These are phyloP conservation scores for Globisporangium rhizosaccharum DNA, from an alignment of 352 stramenopile genomes.

Conservation along the genomic window DNA sequence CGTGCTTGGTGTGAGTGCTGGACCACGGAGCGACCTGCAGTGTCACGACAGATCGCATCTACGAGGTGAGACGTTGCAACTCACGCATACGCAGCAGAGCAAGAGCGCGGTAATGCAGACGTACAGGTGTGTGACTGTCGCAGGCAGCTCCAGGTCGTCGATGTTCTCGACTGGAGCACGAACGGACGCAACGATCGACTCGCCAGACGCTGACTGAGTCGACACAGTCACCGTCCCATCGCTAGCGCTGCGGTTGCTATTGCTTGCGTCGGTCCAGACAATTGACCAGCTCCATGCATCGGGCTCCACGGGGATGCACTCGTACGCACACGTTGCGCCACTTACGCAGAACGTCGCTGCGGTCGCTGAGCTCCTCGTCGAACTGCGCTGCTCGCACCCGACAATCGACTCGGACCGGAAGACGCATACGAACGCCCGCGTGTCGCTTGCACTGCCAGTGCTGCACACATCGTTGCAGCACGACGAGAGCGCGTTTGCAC, in stretches of 20 bases:
- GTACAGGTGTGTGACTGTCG: slow-evolving; percentile 5
- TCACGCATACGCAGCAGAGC: not conserved
- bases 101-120: not conserved
- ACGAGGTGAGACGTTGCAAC: no score
- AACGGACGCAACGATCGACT: not conserved
- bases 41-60: not conserved
- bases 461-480: slow-evolving; percentile 5
- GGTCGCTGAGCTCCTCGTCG: not conserved
- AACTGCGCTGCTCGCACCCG: not conserved
- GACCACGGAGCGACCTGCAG: slow-evolving; percentile 5
- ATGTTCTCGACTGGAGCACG: slow-evolving; percentile 6
- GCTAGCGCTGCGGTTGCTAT: not conserved
- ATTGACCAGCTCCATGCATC: slow-evolving; percentile 3
- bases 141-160: slow-evolving; percentile 6
- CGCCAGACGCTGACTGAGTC: not conserved
- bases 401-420: slow-evolving; percentile 4
- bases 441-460: not conserved
- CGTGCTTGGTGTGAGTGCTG: not conserved
- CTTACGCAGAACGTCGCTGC: slow-evolving; percentile 1
- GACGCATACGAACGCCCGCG: slow-evolving; percentile 1
- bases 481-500: slow-evolving; percentile 4
- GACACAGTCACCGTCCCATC: not conserved
- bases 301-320: not conserved
- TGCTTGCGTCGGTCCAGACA: not conserved
- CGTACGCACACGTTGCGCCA: slow-evolving; percentile 8